Percentiles rank a stretch among this genome's conserved stretches.
phyloP scores from a whole-genome alignment of 257 asterid species.

The Solanum arcanum region DNA sequence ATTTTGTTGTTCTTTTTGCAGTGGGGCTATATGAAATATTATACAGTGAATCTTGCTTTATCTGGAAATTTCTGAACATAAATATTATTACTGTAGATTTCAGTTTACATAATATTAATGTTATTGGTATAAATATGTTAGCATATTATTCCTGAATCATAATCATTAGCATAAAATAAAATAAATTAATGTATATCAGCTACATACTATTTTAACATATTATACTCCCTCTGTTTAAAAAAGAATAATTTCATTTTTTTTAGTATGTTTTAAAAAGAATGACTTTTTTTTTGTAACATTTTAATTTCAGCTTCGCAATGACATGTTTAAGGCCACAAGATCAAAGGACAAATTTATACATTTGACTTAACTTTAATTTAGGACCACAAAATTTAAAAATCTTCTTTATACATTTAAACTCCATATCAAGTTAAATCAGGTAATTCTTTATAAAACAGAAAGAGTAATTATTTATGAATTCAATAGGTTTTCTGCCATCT shows the following conservation, averaged over 20 bases:
- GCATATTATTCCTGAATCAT: background rate
- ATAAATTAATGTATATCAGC: background rate
- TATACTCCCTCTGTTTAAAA: too few species aligned
- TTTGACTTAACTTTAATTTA: too few species aligned
- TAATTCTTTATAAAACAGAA: too few species aligned
- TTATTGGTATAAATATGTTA: background rate
- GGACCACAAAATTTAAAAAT: too few species aligned
- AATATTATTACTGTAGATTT: background rate
- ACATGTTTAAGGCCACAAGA: too few species aligned
- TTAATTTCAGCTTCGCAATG: too few species aligned
- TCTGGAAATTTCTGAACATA: background rate
- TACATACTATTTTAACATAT: background rate
- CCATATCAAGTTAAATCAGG: too few species aligned
- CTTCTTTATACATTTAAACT: too few species aligned
- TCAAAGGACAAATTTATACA: too few species aligned
- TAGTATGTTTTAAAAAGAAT: too few species aligned
- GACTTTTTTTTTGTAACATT: too few species aligned
- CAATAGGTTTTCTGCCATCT: background rate
- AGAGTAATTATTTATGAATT: background rate
- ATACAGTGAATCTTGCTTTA: background rate
- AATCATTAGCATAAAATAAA: background rate
- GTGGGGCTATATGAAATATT: background rate
- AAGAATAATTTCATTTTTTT: too few species aligned
- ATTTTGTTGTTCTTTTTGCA: background rate
- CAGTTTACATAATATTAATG: background rate